phyloP scores from a whole-genome alignment of 441 rosid species.

The Omphalea diandra region DNA sequence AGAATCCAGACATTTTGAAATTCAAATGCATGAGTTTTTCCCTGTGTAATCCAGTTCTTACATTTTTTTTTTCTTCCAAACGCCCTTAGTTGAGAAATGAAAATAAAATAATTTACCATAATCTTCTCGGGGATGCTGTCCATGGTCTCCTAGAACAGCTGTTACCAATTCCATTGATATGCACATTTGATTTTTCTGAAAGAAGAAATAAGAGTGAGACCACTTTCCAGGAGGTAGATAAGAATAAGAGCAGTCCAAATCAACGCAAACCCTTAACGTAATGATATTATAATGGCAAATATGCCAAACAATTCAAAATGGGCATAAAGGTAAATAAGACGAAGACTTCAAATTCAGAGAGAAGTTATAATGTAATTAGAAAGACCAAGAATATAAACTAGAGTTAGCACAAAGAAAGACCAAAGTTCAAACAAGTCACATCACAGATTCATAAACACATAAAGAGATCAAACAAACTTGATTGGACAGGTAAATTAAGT shows the following conservation, averaged over 20 bases:
- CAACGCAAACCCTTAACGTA: not conserved
- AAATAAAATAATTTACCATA: slow-evolving; percentile 48
- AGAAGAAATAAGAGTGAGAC: slow-evolving; percentile 18
- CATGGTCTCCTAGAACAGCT: slow-evolving; percentile 98
- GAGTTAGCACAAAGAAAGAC: not conserved
- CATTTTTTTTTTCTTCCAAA: not conserved
- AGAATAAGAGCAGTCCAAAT: not conserved
- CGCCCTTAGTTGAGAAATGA: slow-evolving; percentile 9
- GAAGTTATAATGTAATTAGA: not conserved
- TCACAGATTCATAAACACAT: no score
- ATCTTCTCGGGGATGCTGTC: slow-evolving; percentile 87
- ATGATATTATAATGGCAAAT: not conserved
- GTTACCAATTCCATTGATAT: slow-evolving; percentile 99
- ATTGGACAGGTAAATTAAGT: not conserved
- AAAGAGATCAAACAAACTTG: slow-evolving; percentile 1
- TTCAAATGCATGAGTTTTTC: not conserved
- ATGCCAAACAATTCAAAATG: slow-evolving; percentile 3
- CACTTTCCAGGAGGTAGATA: no score
- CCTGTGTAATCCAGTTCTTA: not conserved
- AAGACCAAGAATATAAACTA: not conserved
- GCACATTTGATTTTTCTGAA: slow-evolving; percentile 71
- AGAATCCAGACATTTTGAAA: not conserved
- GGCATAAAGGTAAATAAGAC: not conserved
- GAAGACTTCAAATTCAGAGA: not conserved
- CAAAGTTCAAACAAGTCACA: not conserved